Evolutionary conservation across 2,329 filamentous ascomycete species (phyloP).

Genomic region (Colletotrichum sp.): DNA sequence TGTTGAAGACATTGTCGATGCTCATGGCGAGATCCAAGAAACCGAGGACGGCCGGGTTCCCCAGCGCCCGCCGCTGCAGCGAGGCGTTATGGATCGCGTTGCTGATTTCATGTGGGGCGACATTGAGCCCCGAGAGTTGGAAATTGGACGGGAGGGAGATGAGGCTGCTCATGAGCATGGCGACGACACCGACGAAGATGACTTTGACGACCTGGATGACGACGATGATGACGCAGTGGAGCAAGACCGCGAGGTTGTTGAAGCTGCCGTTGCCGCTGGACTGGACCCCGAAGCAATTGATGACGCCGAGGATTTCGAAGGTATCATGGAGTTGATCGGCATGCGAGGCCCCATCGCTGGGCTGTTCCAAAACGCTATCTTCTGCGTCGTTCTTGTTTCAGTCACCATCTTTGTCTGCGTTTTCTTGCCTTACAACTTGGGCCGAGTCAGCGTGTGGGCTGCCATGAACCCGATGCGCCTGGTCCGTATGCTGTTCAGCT

Average conservation of each 20-base stretch:
- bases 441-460: slow-evolving; percentile 81
- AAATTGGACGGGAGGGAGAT: slow-evolving; percentile 29
- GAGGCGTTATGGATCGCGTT: slow-evolving; percentile 47
- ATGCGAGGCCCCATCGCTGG: slow-evolving; percentile 93
- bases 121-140: slow-evolving; percentile 44
- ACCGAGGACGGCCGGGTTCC: slow-evolving; percentile 3
- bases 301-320: slow-evolving; percentile 93
- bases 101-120: slow-evolving; percentile 69
- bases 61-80: slow-evolving; percentile 24
- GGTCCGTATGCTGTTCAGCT: slow-evolving; percentile 72
- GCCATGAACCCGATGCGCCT: slow-evolving; percentile 81
- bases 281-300: slow-evolving; percentile 79
- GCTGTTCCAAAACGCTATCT: slow-evolving; percentile 92
- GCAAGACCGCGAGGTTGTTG: slow-evolving; percentile 63
- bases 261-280: slow-evolving; percentile 69
- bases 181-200: slow-evolving; percentile 43
- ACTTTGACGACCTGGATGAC: slow-evolving; percentile 34
- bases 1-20: background rate
- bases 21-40: background rate
- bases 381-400: slow-evolving; percentile 88
- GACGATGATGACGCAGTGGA: slow-evolving; percentile 37
- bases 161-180: slow-evolving; percentile 59
- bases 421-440: slow-evolving; percentile 91
- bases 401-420: slow-evolving; percentile 86
- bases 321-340: slow-evolving; percentile 92